Evolutionary conservation across 768 basidiomycete genomes (phyloP).

Genomic region (Pulveroboletus sp.): DNA sequence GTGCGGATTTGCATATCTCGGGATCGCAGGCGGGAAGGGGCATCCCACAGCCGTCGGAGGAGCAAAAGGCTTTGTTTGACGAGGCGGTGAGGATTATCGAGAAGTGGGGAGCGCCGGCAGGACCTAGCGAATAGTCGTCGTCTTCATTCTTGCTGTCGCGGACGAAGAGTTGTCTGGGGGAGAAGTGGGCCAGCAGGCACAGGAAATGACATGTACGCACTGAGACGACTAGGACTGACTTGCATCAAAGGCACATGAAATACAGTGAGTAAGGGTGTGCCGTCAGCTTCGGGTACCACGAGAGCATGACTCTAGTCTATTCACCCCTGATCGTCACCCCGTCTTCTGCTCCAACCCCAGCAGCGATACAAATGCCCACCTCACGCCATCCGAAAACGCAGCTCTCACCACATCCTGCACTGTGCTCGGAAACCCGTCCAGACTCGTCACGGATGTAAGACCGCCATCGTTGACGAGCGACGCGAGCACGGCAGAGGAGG

Average conservation of each 20-base stretch:
- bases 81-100: constrained; percentile 66
- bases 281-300: too few species aligned
- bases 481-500: constrained; percentile 10
- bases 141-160: background rate
- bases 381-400: constrained; percentile 32
- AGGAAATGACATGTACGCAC: too few species aligned
- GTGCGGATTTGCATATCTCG: constrained; percentile 19
- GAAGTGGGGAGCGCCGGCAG: constrained; percentile 29
- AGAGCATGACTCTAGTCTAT: too few species aligned
- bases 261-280: too few species aligned
- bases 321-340: too few species aligned
- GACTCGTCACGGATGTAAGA: constrained; percentile 33
- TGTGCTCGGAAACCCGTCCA: constrained; percentile 33
- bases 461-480: constrained; percentile 22
- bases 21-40: constrained; percentile 54
- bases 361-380: constrained; percentile 44
- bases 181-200: too few species aligned
- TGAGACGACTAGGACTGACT: too few species aligned
- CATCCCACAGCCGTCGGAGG: constrained; percentile 45
- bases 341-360: too few species aligned
- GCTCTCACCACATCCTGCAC: constrained; percentile 34
- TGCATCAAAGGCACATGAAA: too few species aligned
- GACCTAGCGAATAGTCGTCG: background rate
- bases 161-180: too few species aligned
- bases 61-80: constrained; percentile 63